phyloP scores from a whole-genome alignment of 1,139 yeast species.

The Yamadazyma siamensis region DNA sequence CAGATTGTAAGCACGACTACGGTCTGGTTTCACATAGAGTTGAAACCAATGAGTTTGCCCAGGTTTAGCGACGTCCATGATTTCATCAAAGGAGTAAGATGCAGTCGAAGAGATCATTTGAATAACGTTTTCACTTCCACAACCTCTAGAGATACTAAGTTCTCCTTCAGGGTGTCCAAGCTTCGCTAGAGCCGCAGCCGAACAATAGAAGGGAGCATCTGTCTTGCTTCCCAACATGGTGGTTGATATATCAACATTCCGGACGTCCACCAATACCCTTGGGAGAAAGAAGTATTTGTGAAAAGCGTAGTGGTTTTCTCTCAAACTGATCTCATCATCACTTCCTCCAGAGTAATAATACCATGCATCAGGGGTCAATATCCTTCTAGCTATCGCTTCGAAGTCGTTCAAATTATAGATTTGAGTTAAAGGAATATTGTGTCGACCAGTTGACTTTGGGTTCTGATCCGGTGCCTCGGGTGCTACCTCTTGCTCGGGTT shows the following conservation, averaged over 20 bases:
- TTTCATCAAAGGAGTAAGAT: conserved; percentile 54
- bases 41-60: conserved; percentile 33
- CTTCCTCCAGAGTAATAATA: conserved; percentile 83
- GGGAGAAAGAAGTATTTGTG: conserved; percentile 82
- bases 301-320: conserved; percentile 82
- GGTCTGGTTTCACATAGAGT: conserved; percentile 43
- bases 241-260: conserved; percentile 38
- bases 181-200: conserved; percentile 57
- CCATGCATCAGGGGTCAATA: conserved; percentile 73
- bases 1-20: conserved; percentile 14
- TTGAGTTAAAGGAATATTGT: background rate
- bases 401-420: conserved; percentile 59
- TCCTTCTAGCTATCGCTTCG: conserved; percentile 70
- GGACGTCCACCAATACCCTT: conserved; percentile 62
- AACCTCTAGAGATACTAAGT: conserved; percentile 46
- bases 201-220: conserved; percentile 52
- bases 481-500: conserved; percentile 1
- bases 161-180: conserved; percentile 60
- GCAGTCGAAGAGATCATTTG: conserved; percentile 60
- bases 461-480: too few species aligned
- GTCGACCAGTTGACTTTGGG: too few species aligned
- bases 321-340: conserved; percentile 78
- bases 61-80: conserved; percentile 43
- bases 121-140: conserved; percentile 42
- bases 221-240: conserved; percentile 48